These are phyloP conservation scores for Avena insularis DNA, from an alignment of 176 grass and related monocot species.

Conservation along the genomic window DNA sequence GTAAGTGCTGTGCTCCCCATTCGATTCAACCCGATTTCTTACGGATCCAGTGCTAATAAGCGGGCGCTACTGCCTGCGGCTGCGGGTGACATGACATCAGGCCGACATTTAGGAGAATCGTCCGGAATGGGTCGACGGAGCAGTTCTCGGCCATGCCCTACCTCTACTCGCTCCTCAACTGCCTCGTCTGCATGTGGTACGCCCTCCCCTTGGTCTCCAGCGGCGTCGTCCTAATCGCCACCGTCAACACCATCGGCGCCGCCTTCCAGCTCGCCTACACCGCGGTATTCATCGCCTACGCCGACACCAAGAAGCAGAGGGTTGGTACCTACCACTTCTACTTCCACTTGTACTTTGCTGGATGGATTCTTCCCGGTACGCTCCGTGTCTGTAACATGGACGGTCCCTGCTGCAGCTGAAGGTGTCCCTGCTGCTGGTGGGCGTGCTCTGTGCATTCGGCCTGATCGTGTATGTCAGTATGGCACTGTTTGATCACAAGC, in stretches of 20 bases:
- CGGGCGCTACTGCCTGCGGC: not conserved
- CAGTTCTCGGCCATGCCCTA: constrained; percentile 94
- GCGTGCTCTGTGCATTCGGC: constrained; percentile 51
- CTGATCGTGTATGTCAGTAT: constrained; percentile 71
- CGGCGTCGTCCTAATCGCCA: constrained; percentile 76
- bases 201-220: constrained; percentile 87
- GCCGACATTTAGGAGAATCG: constrained; percentile 87
- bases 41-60: not conserved
- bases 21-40: constrained; percentile 7
- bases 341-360: not conserved
- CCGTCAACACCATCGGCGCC: constrained; percentile 88
- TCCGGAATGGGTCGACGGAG: constrained; percentile 83
- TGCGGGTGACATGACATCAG: constrained; percentile 43
- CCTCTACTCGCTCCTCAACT: constrained; percentile 93
- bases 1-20: constrained; percentile 44
- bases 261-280: constrained; percentile 87
- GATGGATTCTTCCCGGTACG: too few species aligned
- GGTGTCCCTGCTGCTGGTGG: constrained; percentile 66
- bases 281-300: constrained; percentile 67
- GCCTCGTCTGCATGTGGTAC: constrained; percentile 97
- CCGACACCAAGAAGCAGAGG: constrained; percentile 56
- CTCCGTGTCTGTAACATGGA: too few species aligned
- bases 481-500: constrained; percentile 62
- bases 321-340: constrained; percentile 25
- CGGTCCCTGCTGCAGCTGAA: constrained; percentile 55